Evolutionary conservation across 768 basidiomycete genomes (phyloP).

Genomic region (Imleria badia): DNA sequence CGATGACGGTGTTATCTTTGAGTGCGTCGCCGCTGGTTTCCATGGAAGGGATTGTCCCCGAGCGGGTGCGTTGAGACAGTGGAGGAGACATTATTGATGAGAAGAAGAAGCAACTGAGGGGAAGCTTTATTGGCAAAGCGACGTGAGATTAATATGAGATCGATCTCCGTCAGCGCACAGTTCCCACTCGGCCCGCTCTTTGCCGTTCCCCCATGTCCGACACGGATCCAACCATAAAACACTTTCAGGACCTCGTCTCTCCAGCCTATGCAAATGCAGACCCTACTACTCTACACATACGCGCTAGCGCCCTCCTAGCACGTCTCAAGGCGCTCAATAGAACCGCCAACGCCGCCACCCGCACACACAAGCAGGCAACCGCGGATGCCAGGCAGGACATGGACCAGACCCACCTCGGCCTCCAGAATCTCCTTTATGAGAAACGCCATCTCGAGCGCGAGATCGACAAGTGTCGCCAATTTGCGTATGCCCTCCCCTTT

Average conservation of each 20-base stretch:
- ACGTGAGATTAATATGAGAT: conserved; percentile 23
- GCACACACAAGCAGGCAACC: conserved; percentile 69
- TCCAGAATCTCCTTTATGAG: conserved; percentile 88
- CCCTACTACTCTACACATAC: conserved; percentile 49
- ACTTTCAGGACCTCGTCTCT: conserved; percentile 63
- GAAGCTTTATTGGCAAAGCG: conserved; percentile 16
- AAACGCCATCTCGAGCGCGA: conserved; percentile 88
- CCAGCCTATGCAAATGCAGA: conserved; percentile 46
- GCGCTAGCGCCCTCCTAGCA: conserved; percentile 73
- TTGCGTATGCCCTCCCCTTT: conserved; percentile 53
- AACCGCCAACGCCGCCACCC: conserved; percentile 66
- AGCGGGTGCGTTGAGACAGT: conserved; percentile 53
- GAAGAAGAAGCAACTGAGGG: neutral
- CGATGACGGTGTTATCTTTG: conserved; percentile 85
- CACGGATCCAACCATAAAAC: conserved; percentile 53
- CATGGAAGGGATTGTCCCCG: conserved; percentile 91
- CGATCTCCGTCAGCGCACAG: conserved; percentile 11
- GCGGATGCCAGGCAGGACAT: conserved; percentile 79
- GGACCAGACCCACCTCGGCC: conserved; percentile 84
- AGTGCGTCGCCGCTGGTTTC: conserved; percentile 67
- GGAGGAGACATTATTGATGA: conserved; percentile 21
- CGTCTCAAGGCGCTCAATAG: conserved; percentile 80
- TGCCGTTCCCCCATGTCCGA: conserved; percentile 26
- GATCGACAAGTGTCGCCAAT: conserved; percentile 91
- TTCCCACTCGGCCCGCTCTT: conserved; percentile 6